Base-by-base conservation (phyloP, 1,284 basidiomycete genomes). In the Xanthoconium separans region DNA sequence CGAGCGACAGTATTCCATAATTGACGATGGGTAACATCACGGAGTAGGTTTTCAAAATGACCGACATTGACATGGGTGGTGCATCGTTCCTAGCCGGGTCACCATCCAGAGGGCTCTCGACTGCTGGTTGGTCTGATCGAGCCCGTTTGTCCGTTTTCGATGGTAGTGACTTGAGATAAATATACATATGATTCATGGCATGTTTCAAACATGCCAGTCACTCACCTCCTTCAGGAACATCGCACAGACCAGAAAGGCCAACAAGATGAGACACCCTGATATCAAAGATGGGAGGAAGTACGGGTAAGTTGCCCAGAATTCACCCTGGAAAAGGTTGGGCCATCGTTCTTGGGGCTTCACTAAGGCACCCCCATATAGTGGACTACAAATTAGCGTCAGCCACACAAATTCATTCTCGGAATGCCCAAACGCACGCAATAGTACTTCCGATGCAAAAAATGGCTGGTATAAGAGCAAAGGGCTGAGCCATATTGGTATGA, bases 21-120 rank as follows among this genome's bases (percentile, higher is more conserved):
- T 85, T 88, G 10, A 71, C 71, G 7, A 82, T 79, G 3, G 87
- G 80, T 56, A 85, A 71, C 44, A 87, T 63, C 8, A 91, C 84
- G 7, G 74, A 78, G 24, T 44, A 50, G 5, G 51, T 69, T 47
- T 36, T 58, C 24, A 68, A 9, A n/a, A 69, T 62, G 64, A 75
- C 34, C 70, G 77, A 39, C 81, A 70, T 47, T 77, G 76, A 30
- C 67, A 70, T 34, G 5, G 67, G 57, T 20, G 15, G 40, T 34
- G 8, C 42, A 51, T 65, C 52, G 15, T 44, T 30, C 1, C 34
- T 24, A 18, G 20, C 27, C 20, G 33, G 33, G 33, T 34, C 16
- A 22, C 22, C 22, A 15, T 34, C 15, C 12, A 15, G 33, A 34
- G 33, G 6, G 16, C 16, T 34, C 33, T 34, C 33, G 15, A 7